Percentiles rank a stretch among this genome's conserved stretches.
Evolutionary conservation across 2,329 filamentous ascomycete genomes (phyloP).

Genomic region (Fusarium veterinarium): DNA sequence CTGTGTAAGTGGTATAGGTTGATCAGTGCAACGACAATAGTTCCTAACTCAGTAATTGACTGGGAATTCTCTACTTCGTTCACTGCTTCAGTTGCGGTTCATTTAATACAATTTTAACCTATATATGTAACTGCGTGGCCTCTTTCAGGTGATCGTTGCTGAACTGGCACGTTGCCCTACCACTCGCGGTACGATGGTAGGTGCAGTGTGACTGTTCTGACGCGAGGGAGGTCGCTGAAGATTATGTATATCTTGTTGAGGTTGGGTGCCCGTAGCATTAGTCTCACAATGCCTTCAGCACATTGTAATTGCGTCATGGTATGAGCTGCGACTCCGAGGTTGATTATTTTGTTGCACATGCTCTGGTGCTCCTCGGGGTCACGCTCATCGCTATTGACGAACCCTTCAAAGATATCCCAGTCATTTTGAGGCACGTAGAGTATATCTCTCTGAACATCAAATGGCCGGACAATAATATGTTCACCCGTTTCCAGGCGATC

Average conservation of each 20-base stretch:
- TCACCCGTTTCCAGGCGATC: not conserved
- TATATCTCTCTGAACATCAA: not conserved
- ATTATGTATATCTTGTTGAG: not conserved
- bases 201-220: not conserved
- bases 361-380: not conserved
- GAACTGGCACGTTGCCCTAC: not conserved
- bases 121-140: too few relatives aligned
- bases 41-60: rapidly evolving
- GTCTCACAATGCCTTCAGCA: not conserved
- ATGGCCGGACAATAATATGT: not conserved
- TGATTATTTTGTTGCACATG: not conserved
- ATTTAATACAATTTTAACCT: not conserved
- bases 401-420: not conserved
- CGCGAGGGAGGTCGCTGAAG: not conserved
- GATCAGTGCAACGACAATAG: not conserved
- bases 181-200: not conserved
- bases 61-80: too few relatives aligned
- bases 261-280: not conserved
- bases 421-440: not conserved
- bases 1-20: not conserved
- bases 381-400: not conserved
- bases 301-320: not conserved
- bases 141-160: not conserved
- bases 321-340: not conserved
- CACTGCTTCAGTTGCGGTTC: not conserved